Evolutionary conservation across 1,284 basidiomycete genomes (phyloP), one percentile per base, ranked within the genome.

Genomic region (Lentinula novae-zelandiae): DNA sequence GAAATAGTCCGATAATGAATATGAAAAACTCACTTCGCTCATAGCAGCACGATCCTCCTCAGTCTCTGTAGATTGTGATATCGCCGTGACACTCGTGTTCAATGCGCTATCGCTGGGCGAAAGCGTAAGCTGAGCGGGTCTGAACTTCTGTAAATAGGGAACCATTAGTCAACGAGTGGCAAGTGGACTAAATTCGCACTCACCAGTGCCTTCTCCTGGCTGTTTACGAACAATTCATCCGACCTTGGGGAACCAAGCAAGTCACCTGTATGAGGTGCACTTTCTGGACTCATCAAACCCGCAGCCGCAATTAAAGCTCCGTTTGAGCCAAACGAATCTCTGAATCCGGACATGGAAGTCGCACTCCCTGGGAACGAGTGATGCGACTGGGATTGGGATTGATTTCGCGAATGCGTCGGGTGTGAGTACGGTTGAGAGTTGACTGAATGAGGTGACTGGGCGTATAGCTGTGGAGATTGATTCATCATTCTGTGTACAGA

Each of bases 61-160:
- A 2, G 62, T 70, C 12, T 71, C 78, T 27, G 70, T 66, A 9
- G 66, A 65, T 50, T 73, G 73, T 27, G 69, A 70, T n/a, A 75
- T 71, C 5, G 71, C 74, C 56, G 73, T 75, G 1, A 58, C 39
- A 52, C 27, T 58, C 15, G 70, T 71, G 44, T 77, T 80, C n/a
- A 89, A 71, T 1, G 81, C 80, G 27, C 80, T 74, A 62, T 89
- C 87, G 61, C 85, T 87, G 1, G 86, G 83, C 1, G 86, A 87
- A 33, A 85, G 70, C 12, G 74, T 72, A 57, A 88, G 69, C 9
- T 84, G 79, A 0, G 73, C 63, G 5, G 82, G 80, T 4, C 13
- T 71, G 12, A 1, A 17, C 49, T 38, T 52, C 49, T 38, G 13
- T 27, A n/a, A 51, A 10, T 39, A 39, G 27, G 39, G 20, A 13